A percentile compares a stretch with the other conserved stretches of the same genome.
Conservation (phyloP, 1,284 basidiomycete species). For the Volvariella volvacea region DNA sequence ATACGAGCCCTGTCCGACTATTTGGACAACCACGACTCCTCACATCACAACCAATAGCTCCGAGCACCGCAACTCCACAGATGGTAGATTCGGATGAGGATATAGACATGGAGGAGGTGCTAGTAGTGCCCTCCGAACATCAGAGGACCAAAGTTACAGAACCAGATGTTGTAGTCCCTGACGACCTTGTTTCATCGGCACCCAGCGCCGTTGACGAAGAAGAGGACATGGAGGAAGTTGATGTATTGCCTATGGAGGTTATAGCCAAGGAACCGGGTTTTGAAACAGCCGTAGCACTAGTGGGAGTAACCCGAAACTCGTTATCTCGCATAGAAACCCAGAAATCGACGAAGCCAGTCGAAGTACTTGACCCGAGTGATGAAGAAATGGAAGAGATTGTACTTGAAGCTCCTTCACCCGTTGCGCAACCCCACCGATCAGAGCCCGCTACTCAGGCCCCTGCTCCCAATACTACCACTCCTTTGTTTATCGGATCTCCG, state of each 20-base stretch:
- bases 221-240: not conserved
- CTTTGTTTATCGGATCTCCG: too few relatives aligned
- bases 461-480: too few relatives aligned
- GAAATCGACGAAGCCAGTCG: too few relatives aligned
- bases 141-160: not conserved
- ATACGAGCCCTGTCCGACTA: constrained; percentile 1
- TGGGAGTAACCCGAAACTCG: too few relatives aligned
- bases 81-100: constrained; percentile 29
- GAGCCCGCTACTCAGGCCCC: too few relatives aligned
- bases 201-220: not conserved
- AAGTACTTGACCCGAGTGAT: not conserved
- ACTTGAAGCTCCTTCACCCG: constrained; percentile 1
- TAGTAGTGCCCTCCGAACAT: constrained; percentile 4
- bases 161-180: not conserved
- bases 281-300: too few relatives aligned
- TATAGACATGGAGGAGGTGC: constrained; percentile 44
- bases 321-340: too few relatives aligned
- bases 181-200: not conserved
- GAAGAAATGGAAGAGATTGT: constrained; percentile 13
- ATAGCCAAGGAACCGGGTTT: too few relatives aligned
- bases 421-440: too few relatives aligned
- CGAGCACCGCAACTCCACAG: not conserved
- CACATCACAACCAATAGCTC: constrained; percentile 9
- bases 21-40: constrained; percentile 33
- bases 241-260: not conserved